Evolutionary conservation across 352 stramenopile genomes (phyloP).

Genomic region (Blastocystis sp.): DNA sequence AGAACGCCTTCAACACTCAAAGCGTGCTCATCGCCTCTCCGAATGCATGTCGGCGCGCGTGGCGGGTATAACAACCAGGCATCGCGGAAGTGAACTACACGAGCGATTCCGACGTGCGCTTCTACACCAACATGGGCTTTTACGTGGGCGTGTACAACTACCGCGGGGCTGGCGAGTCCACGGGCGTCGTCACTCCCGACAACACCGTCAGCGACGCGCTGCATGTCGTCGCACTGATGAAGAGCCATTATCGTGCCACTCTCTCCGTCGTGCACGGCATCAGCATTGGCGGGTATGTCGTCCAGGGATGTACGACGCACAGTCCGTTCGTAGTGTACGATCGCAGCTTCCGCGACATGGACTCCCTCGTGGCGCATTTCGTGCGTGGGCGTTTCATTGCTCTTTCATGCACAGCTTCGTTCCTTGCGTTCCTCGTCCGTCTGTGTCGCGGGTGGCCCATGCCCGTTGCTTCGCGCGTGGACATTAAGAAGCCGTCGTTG

Average conservation of each 20-base stretch:
- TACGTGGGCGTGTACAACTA: slow-evolving; percentile 44
- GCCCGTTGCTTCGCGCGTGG: background rate
- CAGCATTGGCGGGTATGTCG: slow-evolving; percentile 35
- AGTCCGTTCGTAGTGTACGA: slow-evolving; percentile 20
- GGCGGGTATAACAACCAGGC: background rate
- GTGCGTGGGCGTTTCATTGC: background rate
- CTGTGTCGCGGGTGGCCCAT: slow-evolving; percentile 38
- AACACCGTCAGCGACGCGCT: slow-evolving; percentile 34
- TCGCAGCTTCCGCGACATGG: slow-evolving; percentile 37
- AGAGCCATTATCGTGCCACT: background rate
- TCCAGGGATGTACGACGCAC: background rate
- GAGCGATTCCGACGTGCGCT: background rate
- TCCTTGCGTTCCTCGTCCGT: slow-evolving; percentile 9
- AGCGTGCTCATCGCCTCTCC: slow-evolving; percentile 16
- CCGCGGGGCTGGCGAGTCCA: slow-evolving; percentile 6
- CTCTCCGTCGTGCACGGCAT: slow-evolving; percentile 14
- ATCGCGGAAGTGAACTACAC: slow-evolving; percentile 11
- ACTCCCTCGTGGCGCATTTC: slow-evolving; percentile 9
- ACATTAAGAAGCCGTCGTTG: background rate
- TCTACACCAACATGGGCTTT: slow-evolving; percentile 35
- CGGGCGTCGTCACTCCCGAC: slow-evolving; percentile 15
- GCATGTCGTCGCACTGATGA: background rate
- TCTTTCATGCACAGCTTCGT: background rate
- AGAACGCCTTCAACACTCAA: background rate
- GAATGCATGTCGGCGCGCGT: slow-evolving; percentile 11